Base-by-base conservation (phyloP, 1,284 basidiomycete species). In the Thelephora terrestris region DNA sequence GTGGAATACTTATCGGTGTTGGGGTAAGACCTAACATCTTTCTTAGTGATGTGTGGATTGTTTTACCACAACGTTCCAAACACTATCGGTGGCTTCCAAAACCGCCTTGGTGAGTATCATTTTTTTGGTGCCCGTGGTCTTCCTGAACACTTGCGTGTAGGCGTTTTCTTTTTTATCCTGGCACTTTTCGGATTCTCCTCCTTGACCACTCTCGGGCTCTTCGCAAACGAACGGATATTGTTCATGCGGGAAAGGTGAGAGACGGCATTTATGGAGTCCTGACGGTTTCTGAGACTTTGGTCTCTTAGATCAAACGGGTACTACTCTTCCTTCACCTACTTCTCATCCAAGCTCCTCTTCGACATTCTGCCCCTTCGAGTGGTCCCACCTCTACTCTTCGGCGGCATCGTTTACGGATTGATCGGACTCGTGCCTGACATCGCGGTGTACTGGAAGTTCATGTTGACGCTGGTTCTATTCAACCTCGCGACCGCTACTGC, bases 111-210 rank as follows among this genome's bases (percentile, higher is more conserved):
- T 83, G 58, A 51, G 70, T 56, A 55, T 53, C 16, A 12, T 29
- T 37, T 49, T 35, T 21, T n/a, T 35, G 42, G 46, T 42, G 32
- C n/a, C 46, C 23, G 34, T 17, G 46, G 24, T 48, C 43, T 39
- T 39, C 23, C 37, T 46, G n/a, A 49, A n/a, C n/a, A 38, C 21
- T 43, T 17, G 20, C n/a, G 16, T 50, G 58, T 71, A 73, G 91
- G 94, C 4, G 75, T 97, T 46, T 97, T 97, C 80, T 94, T 98
- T 74, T 98, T 99, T 67, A 87, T 92, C 12, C 73, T 99, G 16
- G 84, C 93, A 1, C 71, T 98, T 7, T 98, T 99, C 58, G 95
- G 93, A 0, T 98, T 99, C 70, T 94, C 94, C 12, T 94, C 91
- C 59, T 66, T 99, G 47, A 93, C 92, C 3, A 95, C 92, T 52